Evolutionary conservation across 2,329 filamentous ascomycete species (phyloP), one percentile per base, ranked within the genome.

Genomic region (Cladosporium sp.): DNA sequence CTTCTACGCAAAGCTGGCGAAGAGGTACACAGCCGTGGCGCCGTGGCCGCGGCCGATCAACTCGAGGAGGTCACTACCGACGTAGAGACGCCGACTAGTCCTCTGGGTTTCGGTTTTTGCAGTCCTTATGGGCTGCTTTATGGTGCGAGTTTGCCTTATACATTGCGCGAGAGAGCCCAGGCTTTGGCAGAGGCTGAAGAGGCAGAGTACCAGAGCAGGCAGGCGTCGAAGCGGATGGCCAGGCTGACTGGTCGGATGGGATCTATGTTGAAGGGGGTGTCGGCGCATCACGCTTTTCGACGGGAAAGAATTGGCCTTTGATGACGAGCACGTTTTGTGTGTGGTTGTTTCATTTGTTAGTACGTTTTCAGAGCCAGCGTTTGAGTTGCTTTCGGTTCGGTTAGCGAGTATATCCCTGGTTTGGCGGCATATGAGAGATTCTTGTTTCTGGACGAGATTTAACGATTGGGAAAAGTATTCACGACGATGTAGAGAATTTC

Each of bases 151-250:
- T 27, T 48, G 7, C 29, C 45, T 7, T 36, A 48, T 11, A 18
- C 37, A 1, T 6, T 41, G 37, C 15, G 32, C 17, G 36, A 40
- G 37, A 36, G 37, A 4, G 17, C 37, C 3, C 27, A 12, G 18
- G 45, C 37, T 9, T 18, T 48, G 2, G 45, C 45, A 2, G 45
- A 48, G 17, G 45, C 45, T 8, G 45, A 48, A 19, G 45, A 48
- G 24, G 37, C 27, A 3, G 45, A 48, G 37, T 48, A 48, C 13
- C 45, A 48, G 24, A 19, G 27, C 11, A 12, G 13, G 27, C 39
- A 12, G 29, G 29, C 19, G 13, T 30, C 4, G 17, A 48, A 11
- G 45, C 24, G n/a, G 18, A 34, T 15, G 37, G 45, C 17, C 3
- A 34, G 32, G 15, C 4, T 37, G 20, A 47, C 32, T 38, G 43